phyloP scores from a whole-genome alignment of 2,329 filamentous ascomycete genomes.

The Fusarium sp. region DNA sequence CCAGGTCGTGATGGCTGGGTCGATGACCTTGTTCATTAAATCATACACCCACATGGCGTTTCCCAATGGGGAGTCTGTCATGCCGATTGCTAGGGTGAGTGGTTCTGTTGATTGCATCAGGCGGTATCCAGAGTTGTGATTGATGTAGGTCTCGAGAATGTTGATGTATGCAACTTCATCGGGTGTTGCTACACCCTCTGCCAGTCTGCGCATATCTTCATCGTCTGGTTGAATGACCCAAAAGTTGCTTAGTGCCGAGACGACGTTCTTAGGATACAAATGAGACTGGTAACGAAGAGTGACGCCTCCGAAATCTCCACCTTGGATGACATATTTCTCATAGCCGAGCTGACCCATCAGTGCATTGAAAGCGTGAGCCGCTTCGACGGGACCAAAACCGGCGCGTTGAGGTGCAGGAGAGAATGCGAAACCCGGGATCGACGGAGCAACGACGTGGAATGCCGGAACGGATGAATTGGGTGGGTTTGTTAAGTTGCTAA shows the following conservation, averaged over 20 bases:
- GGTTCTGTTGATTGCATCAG: not conserved
- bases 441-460: not conserved
- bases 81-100: not conserved
- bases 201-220: not conserved
- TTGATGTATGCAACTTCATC: not conserved
- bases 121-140: not conserved
- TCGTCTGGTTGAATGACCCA: not conserved
- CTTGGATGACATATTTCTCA: not conserved
- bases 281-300: not conserved
- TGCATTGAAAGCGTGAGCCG: not conserved
- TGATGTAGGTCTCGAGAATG: not conserved
- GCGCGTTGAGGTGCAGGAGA: not conserved
- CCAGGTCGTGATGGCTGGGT: not conserved
- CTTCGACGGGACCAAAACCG: not conserved
- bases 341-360: not conserved
- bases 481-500: not conserved
- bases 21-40: not conserved
- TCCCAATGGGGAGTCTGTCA: not conserved
- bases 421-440: not conserved
- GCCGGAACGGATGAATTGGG: not conserved
- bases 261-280: not conserved
- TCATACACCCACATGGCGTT: not conserved
- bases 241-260: not conserved
- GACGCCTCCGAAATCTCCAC: not conserved
- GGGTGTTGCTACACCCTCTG: not conserved